phyloP scores from a whole-genome alignment of 1,284 basidiomycete species.

The Heterobasidion annosum region DNA sequence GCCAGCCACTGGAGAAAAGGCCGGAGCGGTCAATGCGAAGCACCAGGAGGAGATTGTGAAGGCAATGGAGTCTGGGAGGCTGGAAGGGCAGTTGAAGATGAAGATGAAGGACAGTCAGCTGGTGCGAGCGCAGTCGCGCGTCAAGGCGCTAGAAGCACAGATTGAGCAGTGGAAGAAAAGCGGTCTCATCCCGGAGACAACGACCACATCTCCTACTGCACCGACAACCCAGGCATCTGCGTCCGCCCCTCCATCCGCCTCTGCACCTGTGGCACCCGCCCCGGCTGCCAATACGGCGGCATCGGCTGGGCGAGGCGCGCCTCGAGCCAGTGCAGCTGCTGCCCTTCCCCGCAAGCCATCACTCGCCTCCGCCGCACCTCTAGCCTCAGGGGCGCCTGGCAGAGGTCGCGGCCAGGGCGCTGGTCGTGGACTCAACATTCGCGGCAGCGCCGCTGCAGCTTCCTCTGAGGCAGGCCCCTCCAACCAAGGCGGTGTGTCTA shows the following conservation, averaged over 20 bases:
- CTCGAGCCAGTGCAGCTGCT: constrained; percentile 4
- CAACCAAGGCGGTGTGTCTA: constrained; percentile 36
- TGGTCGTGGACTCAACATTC: constrained; percentile 24
- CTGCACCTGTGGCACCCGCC: constrained; percentile 4
- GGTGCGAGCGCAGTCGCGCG: constrained; percentile 41
- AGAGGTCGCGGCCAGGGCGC: constrained; percentile 27
- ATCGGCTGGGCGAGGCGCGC: constrained; percentile 12
- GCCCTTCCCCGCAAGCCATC: constrained; percentile 16
- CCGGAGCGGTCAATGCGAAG: constrained; percentile 25
- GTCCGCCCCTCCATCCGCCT: constrained; percentile 11
- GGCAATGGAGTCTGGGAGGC: constrained; percentile 58
- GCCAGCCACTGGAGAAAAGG: constrained; percentile 34
- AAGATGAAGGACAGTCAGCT: constrained; percentile 66
- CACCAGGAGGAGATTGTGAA: constrained; percentile 48
- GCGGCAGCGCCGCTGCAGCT: constrained; percentile 26
- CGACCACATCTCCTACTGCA: constrained; percentile 1
- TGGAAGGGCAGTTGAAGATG: constrained; percentile 48
- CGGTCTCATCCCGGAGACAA: constrained; percentile 28
- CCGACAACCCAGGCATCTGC: constrained; percentile 6
- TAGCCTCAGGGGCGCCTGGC: constrained; percentile 15
- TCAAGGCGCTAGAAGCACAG: constrained; percentile 61
- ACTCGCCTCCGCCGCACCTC: constrained; percentile 6
- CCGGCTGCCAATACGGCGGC: constrained; percentile 3
- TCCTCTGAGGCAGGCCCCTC: constrained; percentile 25
- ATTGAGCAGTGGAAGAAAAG: constrained; percentile 45